Percentiles rank a stretch among this genome's conserved stretches.
phyloP scores from a whole-genome alignment of 2,329 filamentous ascomycete genomes.

The Microascus cirrosus region DNA sequence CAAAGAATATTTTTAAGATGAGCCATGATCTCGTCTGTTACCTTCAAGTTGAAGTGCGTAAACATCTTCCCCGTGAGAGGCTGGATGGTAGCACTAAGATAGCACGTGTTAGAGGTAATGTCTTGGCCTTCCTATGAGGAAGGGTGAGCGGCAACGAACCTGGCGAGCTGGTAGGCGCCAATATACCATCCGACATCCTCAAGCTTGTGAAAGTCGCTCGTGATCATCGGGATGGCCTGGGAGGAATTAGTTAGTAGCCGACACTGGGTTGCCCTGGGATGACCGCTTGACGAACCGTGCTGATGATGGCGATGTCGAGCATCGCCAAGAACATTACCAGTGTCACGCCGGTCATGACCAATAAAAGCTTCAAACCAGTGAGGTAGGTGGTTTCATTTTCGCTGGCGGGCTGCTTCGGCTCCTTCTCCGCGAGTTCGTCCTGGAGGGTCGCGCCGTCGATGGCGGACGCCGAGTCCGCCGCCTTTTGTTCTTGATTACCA shows the following conservation, averaged over 20 bases:
- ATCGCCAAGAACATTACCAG: slow-evolving; percentile 29
- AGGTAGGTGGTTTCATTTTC: slow-evolving; percentile 6
- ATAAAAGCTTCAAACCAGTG: slow-evolving; percentile 17
- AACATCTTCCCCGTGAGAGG: slow-evolving; percentile 39
- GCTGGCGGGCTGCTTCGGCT: too few species aligned
- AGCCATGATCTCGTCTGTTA: background rate
- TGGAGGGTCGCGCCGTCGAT: too few species aligned
- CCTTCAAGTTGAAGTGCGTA: slow-evolving; percentile 22
- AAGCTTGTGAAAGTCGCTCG: slow-evolving; percentile 32
- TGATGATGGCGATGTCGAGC: slow-evolving; percentile 37
- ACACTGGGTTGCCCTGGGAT: background rate
- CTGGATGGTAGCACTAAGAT: slow-evolving; percentile 30
- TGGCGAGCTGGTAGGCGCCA: slow-evolving; percentile 32
- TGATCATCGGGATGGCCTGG: slow-evolving; percentile 33
- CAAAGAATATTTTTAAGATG: background rate
- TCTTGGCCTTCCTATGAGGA: background rate
- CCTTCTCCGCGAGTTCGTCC: too few species aligned
- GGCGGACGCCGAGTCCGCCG: too few species aligned
- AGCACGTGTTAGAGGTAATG: background rate
- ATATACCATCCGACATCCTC: slow-evolving; percentile 43
- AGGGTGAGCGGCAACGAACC: slow-evolving; percentile 10
- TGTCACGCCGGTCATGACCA: slow-evolving; percentile 19
- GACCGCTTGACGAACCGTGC: slow-evolving; percentile 25
- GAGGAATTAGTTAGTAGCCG: background rate
- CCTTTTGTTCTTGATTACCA: too few species aligned